Percentiles rank a stretch among this genome's conserved stretches.
phyloP scores from a whole-genome alignment of 176 grass and related monocot genomes.

The Triticum urartu region DNA sequence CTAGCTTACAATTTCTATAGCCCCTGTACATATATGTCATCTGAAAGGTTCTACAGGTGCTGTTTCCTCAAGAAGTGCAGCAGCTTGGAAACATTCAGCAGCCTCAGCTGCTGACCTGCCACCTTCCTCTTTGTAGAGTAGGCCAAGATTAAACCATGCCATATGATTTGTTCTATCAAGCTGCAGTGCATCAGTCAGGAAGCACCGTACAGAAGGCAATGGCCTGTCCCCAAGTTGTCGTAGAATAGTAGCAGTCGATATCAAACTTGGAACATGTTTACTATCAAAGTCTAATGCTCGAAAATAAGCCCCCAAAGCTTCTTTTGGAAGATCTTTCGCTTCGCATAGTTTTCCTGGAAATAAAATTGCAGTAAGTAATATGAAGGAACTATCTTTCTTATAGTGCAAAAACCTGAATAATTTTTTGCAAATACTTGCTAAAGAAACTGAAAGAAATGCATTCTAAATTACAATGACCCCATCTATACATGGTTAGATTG shows the following conservation, averaged over 20 bases:
- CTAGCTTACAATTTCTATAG: constrained; percentile 50
- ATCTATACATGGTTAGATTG: neutral
- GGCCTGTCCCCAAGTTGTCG: constrained; percentile 54
- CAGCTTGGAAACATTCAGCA: constrained; percentile 95
- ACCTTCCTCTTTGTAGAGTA: constrained; percentile 81
- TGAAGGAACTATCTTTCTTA: constrained; percentile 6
- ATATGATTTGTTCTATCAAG: constrained; percentile 79
- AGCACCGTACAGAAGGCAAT: constrained; percentile 59
- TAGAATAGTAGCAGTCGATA: constrained; percentile 73
- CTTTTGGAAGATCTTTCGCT: constrained; percentile 55
- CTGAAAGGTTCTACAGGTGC: constrained; percentile 93
- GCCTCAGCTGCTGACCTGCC: constrained; percentile 57
- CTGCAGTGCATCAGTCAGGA: constrained; percentile 78
- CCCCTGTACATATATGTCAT: constrained; percentile 53
- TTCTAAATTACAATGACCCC: neutral
- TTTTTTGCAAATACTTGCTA: neutral
- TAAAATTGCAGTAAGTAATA: constrained; percentile 28
- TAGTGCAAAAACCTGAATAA: neutral
- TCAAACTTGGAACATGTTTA: constrained; percentile 83
- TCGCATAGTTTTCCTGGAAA: constrained; percentile 83
- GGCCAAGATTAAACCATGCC: constrained; percentile 94
- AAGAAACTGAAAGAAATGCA: neutral
- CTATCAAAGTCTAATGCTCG: constrained; percentile 69
- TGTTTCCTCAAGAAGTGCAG: constrained; percentile 89
- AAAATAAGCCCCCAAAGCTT: constrained; percentile 73